These are phyloP conservation scores for Perilla frutescens DNA, from an alignment of 257 asterid species.

Conservation along the genomic window DNA sequence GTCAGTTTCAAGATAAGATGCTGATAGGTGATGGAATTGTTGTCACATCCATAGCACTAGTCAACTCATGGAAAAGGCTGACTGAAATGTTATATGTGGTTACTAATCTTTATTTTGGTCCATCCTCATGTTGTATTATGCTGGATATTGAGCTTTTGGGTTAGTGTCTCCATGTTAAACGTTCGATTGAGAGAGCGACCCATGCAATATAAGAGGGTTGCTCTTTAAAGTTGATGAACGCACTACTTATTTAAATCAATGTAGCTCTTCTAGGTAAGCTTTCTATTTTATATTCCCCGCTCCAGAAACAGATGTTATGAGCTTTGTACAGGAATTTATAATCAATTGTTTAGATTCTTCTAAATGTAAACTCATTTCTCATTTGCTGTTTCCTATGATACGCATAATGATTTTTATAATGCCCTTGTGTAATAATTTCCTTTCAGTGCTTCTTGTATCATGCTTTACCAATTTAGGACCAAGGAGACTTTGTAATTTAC, in stretches of 20 bases:
- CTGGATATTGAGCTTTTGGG: no score
- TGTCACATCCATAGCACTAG: not conserved
- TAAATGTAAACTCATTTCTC: not conserved
- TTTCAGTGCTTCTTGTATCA: not conserved
- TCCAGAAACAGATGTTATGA: not conserved
- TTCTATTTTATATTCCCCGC: not conserved
- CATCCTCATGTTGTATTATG: no score
- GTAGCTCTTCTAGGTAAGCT: not conserved
- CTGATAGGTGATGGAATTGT: not conserved
- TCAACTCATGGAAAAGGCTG: not conserved
- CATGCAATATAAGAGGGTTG: not conserved
- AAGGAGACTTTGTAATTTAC: not conserved
- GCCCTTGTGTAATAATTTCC: no score
- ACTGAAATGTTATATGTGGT: not conserved
- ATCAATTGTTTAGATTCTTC: constrained; percentile 8
- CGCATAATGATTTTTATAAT: no score
- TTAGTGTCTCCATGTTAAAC: no score
- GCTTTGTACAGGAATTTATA: not conserved
- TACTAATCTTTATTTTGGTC: no score
- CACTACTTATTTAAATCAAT: not conserved
- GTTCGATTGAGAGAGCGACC: no score
- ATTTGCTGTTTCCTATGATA: not conserved
- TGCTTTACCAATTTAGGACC: constrained; percentile 13
- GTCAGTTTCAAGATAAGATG: constrained; percentile 1
- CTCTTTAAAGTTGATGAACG: not conserved